Base-by-base conservation (phyloP, 257 asterid species). In the Verbena officinalis region DNA sequence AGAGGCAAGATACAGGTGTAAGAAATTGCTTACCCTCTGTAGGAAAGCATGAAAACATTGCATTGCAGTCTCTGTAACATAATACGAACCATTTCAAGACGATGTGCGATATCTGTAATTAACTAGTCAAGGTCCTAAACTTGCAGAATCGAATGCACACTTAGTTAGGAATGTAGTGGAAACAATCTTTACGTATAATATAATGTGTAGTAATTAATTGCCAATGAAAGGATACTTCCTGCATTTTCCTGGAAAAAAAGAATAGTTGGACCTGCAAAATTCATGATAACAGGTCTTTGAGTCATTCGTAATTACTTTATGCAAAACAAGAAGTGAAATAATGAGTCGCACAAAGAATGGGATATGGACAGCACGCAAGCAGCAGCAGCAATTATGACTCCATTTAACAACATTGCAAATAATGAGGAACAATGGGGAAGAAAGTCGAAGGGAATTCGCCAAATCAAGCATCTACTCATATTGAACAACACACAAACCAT, bases 161-260 rank as follows among this genome's bases (percentile, higher is more conserved):
- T 55, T 19, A 54, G 16, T 39, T 27, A 39, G 34, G 61, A 45
- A 38, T 39, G 16, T 52, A 20, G 14, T 45, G 27, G 45, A 58
- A 50, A 51, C 59, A 43, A 72, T 50, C 30, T 57, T 20, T 7
- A 31, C 15, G 36, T 23, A 46, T 40, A 44, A 7, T 36, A 36
- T 36, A 36, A 4, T 36, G 40, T 7, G 8, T 30, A 36, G 11
- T 4, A 36, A 4, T 7, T 36, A 36, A 36, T 36, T 36, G 40
- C 40, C 33, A 52, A 44, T 16, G 73, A 56, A 85, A 81, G 88
- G 98, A 90, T 90, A 90, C 99, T 94, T 81, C 99, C 99, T 10
- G 99, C 99, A 82, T 94, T 94, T 91, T 94, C 99, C 78, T 94
- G 99, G 82, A 94, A 94, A 79, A 94, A 94, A 51, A 94, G 87